Conservation (phyloP, 495 filamentous ascomycete genomes). For the Hypoxylon lienhwacheense region DNA sequence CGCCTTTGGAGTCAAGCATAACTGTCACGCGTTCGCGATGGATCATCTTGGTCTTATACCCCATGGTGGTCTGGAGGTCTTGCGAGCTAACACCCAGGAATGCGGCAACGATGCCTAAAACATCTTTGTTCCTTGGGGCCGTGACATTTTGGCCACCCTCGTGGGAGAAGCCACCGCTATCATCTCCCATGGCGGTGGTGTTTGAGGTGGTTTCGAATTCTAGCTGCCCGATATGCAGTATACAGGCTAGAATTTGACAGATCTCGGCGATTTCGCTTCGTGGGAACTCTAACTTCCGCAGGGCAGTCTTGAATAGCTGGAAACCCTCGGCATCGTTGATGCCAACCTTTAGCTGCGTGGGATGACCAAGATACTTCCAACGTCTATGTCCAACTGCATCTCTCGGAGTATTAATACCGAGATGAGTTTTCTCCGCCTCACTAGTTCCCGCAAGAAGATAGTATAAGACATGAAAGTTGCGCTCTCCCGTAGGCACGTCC, state of each 20-base stretch:
- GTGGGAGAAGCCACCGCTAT: constrained; percentile 94
- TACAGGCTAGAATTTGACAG: constrained; percentile 87
- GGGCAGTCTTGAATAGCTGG: constrained; percentile 93
- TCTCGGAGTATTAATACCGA: constrained; percentile 71
- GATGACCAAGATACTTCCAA: constrained; percentile 95
- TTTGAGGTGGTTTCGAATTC: constrained; percentile 82
- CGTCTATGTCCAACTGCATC: constrained; percentile 66
- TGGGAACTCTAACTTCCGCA: constrained; percentile 91
- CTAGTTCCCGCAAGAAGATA: constrained; percentile 93
- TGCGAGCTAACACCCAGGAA: constrained; percentile 82
- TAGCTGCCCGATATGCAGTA: constrained; percentile 93
- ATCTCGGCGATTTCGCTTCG: constrained; percentile 92
- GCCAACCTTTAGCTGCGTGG: constrained; percentile 93
- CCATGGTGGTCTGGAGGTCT: constrained; percentile 82
- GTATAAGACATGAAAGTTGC: constrained; percentile 94
- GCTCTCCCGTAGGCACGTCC: constrained; percentile 88
- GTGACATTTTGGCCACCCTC: constrained; percentile 88
- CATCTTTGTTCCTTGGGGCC: constrained; percentile 89
- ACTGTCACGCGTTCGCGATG: constrained; percentile 93
- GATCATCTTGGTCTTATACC: constrained; percentile 94
- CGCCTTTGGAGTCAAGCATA: constrained; percentile 91
- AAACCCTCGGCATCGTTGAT: constrained; percentile 96
- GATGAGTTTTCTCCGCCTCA: constrained; percentile 81
- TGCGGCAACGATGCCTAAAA: constrained; percentile 79
- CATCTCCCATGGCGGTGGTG: constrained; percentile 76